phyloP scores from a whole-genome alignment of 1,284 basidiomycete genomes.

The Moesziomyces parantarcticus region DNA sequence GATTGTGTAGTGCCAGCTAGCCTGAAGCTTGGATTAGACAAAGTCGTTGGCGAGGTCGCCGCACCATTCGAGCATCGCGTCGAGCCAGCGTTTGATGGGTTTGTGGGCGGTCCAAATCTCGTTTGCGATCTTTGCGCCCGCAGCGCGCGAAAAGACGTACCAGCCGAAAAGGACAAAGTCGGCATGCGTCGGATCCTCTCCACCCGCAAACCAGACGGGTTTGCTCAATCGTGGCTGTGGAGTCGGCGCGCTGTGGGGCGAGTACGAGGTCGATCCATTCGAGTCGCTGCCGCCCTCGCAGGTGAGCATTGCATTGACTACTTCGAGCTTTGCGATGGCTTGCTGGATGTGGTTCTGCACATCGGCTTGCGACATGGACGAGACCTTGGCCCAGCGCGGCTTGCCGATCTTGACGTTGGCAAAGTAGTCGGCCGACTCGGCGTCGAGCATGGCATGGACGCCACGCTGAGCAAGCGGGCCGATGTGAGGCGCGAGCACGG shows the following conservation, averaged over 20 bases:
- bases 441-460: conserved; percentile 45
- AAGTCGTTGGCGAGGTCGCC: conserved; percentile 47
- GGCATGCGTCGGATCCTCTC: conserved; percentile 53
- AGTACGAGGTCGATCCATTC: not conserved
- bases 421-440: conserved; percentile 50
- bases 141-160: conserved; percentile 45
- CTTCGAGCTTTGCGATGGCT: conserved; percentile 36
- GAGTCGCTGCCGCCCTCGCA: conserved; percentile 19
- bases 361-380: conserved; percentile 18
- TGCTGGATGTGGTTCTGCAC: conserved; percentile 24
- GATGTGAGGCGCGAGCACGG: conserved; percentile 38
- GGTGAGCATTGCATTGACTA: conserved; percentile 36
- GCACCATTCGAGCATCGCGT: conserved; percentile 47
- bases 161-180: conserved; percentile 57
- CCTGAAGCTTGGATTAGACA: conserved; percentile 9
- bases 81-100: conserved; percentile 41
- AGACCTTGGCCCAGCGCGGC: conserved; percentile 33
- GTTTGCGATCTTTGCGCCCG: conserved; percentile 27
- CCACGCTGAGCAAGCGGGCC: conserved; percentile 35
- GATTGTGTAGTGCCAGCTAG: not conserved
- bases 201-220: conserved; percentile 45
- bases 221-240: not conserved
- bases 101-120: conserved; percentile 51
- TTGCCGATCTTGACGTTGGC: conserved; percentile 52
- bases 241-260: not conserved